Evolutionary conservation across 768 basidiomycete species (phyloP).

Genomic region (Pisolithus tinctorius): DNA sequence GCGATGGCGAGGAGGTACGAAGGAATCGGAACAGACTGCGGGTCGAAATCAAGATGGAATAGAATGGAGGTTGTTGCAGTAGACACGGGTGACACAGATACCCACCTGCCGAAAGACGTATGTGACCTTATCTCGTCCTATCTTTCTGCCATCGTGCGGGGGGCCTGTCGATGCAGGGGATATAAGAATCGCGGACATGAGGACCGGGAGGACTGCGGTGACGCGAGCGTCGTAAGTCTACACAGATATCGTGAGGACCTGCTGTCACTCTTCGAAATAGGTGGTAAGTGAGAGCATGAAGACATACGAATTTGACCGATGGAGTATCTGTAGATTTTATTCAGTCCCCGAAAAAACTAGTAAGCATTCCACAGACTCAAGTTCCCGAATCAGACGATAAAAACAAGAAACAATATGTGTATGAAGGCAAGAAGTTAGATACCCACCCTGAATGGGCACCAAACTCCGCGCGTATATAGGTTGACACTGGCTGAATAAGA

Average conservation of each 20-base stretch:
- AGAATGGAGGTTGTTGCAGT: no score
- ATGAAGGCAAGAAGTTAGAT: background rate
- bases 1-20: conserved; percentile 93
- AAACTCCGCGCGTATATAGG: conserved; percentile 83
- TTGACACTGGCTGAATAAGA: conserved; percentile 89
- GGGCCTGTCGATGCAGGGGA: conserved; percentile 70
- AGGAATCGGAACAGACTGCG: conserved; percentile 79
- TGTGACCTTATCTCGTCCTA: conserved; percentile 67
- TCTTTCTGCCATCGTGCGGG: conserved; percentile 62
- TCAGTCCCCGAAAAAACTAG: background rate
- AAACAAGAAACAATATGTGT: background rate
- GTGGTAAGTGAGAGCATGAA: background rate
- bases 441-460: conserved; percentile 67
- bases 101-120: conserved; percentile 76
- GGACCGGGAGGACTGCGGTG: conserved; percentile 70
- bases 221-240: conserved; percentile 85
- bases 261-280: background rate
- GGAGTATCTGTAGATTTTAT: conserved; percentile 60
- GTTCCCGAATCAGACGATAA: no score
- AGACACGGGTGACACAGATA: background rate
- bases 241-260: background rate
- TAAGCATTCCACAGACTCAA: no score
- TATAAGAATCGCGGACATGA: conserved; percentile 76
- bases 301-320: conserved; percentile 71
- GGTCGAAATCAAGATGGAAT: no score